Evolutionary conservation across 495 filamentous ascomycete genomes (phyloP).

Genomic region (Lichenothelia convexa): DNA sequence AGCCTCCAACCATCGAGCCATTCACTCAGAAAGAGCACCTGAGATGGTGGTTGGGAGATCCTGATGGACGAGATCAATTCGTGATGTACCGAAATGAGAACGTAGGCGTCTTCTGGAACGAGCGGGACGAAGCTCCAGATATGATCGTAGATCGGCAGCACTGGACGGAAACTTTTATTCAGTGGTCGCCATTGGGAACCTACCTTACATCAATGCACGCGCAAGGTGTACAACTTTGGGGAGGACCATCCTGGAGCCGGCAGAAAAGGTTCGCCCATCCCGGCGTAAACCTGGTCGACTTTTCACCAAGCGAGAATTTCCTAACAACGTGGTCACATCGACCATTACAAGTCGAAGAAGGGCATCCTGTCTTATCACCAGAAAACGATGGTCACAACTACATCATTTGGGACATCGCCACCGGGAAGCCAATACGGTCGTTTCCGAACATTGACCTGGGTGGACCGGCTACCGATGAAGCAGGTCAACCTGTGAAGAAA

Average conservation of each 20-base stretch:
- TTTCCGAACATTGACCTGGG: slow-evolving; percentile 74
- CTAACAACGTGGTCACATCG: slow-evolving; percentile 90
- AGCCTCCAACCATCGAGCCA: slow-evolving; percentile 51
- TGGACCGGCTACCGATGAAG: slow-evolving; percentile 33
- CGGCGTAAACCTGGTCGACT: slow-evolving; percentile 86
- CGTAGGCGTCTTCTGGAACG: slow-evolving; percentile 95
- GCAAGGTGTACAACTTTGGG: slow-evolving; percentile 94
- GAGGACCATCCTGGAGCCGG: slow-evolving; percentile 70
- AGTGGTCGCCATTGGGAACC: slow-evolving; percentile 92
- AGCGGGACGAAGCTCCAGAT: slow-evolving; percentile 79
- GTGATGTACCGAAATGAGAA: slow-evolving; percentile 76
- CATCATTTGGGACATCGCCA: slow-evolving; percentile 92
- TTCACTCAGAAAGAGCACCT: slow-evolving; percentile 90
- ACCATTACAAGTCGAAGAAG: slow-evolving; percentile 79
- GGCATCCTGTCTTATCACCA: slow-evolving; percentile 56
- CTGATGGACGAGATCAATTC: slow-evolving; percentile 79
- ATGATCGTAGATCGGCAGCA: slow-evolving; percentile 71
- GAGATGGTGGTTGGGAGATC: slow-evolving; percentile 76
- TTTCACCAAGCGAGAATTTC: slow-evolving; percentile 85
- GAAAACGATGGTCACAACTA: slow-evolving; percentile 99
- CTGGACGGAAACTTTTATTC: slow-evolving; percentile 95
- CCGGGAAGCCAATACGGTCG: slow-evolving; percentile 73
- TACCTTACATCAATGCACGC: slow-evolving; percentile 86
- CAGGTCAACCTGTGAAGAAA: slow-evolving; percentile 56
- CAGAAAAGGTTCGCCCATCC: slow-evolving; percentile 89